Evolutionary conservation across 176 grass and related monocot genomes (phyloP), one percentile per base, ranked within the genome.

Genomic region (Ensete glaucum): DNA sequence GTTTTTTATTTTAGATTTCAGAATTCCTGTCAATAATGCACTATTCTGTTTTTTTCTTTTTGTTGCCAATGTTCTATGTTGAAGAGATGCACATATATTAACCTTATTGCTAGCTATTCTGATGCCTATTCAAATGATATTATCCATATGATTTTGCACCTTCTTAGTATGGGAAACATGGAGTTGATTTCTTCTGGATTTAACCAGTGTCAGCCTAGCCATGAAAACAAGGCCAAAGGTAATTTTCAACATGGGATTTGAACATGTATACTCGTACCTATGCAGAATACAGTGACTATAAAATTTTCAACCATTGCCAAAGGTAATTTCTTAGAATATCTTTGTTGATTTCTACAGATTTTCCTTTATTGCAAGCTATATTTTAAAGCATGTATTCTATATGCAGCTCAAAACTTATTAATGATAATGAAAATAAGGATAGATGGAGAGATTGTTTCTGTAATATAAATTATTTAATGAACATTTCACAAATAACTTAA

Each of bases 201-300:
- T 75, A 85, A 88, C 72, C 91, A 94, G 79, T 74, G 67, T 79
- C 71, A 23, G 64, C 82, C 96, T 73, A 93, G 90, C 83, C 87
- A 71, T 69, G 74, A 80, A 43, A 82, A 78, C 88, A 25, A 87
- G 87, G 62, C 86, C n/a, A n/a, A n/a, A n/a, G n/a, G n/a, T n/a
- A n/a, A n/a, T n/a, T n/a, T n/a, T n/a, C n/a, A n/a, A 84, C 94
- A 80, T 99, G 90, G 95, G 90, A 91, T 82, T 84, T 84, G 84
- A 88, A 99, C 82, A 72, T 94, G 80, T 81, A 84, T 90, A 94
- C 78, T 53, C 86, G 86, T 57, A 69, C 91, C 73, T 93, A 87
- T 87, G 83, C 93, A 78, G 93, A 93, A 80, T 97, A 90, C 85
- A 70, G 87, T 93, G 77, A 88, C 84, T 76, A 43, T 43, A 43